A percentile compares a stretch with the other conserved stretches of the same genome.
Conservation (phyloP, 352 stramenopile species). For the Phytophthora sansomeana region DNA sequence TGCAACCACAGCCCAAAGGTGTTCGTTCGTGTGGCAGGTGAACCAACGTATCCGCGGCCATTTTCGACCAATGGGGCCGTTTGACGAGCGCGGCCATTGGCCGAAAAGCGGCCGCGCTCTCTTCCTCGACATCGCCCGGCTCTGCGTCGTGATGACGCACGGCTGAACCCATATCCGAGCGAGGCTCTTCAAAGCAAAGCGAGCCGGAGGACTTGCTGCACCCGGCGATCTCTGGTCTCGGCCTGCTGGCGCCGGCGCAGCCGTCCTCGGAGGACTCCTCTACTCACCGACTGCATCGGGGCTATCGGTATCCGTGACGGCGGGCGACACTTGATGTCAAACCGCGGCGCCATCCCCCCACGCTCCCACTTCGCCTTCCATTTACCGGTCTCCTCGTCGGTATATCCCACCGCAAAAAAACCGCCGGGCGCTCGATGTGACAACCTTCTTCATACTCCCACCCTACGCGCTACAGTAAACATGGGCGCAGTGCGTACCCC, state of each 20-base stretch:
- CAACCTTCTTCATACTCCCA: slow-evolving; percentile 25
- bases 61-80: no score
- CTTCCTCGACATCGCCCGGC: slow-evolving; percentile 14
- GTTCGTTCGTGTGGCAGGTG: no score
- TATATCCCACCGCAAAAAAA: slow-evolving; percentile 15
- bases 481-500: slow-evolving; percentile 7
- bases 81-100: background rate
- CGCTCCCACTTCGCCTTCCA: no score
- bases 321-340: no score
- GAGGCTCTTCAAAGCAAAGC: no score
- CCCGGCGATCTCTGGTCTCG: background rate
- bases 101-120: background rate
- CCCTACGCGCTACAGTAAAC: slow-evolving; percentile 23
- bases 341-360: no score
- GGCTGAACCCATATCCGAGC: slow-evolving; percentile 27
- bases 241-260: background rate
- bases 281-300: background rate
- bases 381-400: background rate
- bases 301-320: no score
- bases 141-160: slow-evolving; percentile 17
- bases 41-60: no score
- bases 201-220: no score
- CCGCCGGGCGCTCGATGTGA: slow-evolving; percentile 5
- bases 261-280: no score
- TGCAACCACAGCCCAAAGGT: background rate